Conservation (phyloP, 2,329 filamentous ascomycete genomes). For the Claviceps quebecensis region DNA sequence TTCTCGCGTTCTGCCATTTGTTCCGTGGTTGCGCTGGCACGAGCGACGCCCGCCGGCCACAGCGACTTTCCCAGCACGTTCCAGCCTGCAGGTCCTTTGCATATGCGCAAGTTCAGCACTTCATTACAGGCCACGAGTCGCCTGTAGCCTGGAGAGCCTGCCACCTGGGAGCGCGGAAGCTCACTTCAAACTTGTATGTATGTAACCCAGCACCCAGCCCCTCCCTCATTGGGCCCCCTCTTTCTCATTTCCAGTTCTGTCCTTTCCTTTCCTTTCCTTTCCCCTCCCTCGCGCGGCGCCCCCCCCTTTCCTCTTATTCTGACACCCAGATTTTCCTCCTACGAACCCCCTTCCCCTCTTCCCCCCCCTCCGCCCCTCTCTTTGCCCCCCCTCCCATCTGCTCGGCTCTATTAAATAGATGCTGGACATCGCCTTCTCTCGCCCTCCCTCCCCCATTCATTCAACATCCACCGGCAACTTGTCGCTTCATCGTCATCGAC, state of each 20-base stretch:
- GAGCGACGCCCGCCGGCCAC: conserved; percentile 9
- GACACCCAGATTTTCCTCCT: conserved; percentile 7
- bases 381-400: conserved; percentile 5
- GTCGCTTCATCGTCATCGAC: conserved; percentile 8
- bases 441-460: conserved; percentile 13
- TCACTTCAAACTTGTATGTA: too few relatives aligned
- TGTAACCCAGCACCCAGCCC: conserved; percentile 11
- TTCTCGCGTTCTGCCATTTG: conserved; percentile 3
- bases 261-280: conserved; percentile 8
- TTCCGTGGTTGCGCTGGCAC: conserved; percentile 14
- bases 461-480: conserved; percentile 7
- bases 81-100: conserved; percentile 2
- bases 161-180: background rate
- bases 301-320: conserved; percentile 10
- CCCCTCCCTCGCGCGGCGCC: background rate
- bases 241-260: conserved; percentile 6
- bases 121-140: background rate
- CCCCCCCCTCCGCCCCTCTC: conserved; percentile 4
- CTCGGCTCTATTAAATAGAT: conserved; percentile 7
- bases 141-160: background rate
- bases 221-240: conserved; percentile 10
- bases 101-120: background rate
- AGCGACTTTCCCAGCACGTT: conserved; percentile 1
- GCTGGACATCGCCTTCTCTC: conserved; percentile 10
- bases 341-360: conserved; percentile 4